Base-by-base conservation (phyloP, 768 basidiomycete species). In the Suillus alpinus region DNA sequence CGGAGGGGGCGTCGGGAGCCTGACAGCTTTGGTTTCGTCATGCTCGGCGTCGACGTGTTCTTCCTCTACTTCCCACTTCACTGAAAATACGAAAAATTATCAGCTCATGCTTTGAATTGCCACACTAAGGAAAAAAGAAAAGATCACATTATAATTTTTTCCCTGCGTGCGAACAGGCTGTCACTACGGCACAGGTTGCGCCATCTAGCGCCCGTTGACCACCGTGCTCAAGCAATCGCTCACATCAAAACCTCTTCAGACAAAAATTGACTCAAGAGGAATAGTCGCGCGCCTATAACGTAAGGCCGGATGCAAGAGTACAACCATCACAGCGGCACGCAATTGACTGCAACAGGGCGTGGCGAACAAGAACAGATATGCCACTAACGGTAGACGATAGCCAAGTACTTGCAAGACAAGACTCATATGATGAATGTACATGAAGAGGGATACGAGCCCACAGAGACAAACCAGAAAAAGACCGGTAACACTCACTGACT, bases 11-110 rank as follows among this genome's bases (percentile, higher is more conserved):
- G 65, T 69, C 44, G 70, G 58, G 46, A 46, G 62, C 18, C 56
- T 49, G 26, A 18, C 39, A 56, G 61, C 37, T 29, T 69, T 65
- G 56, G 66, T 74, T 5, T 69, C 56, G 8, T 65, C 61, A 47
- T 65, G 60, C 23, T 56, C 64, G 26, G 65, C 44, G 32, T 69
- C 51, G 65, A 67, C 70, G 49, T 68, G 66, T 62, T 80, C 82
- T 63, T 89, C 84, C 47, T 86, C 63, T 4, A 81, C 84, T 69
- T 93, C 90, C 88, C 89, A 92, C 65, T 81, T 73, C 85, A 85
- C 91, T 92, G 72, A 46, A 61, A 71, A 69, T 62, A 58, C 69
- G 68, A 43, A 63, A 67, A 64, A 59, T 67, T 60, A 67, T 72
- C 66, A 73, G 76, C 63, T 31, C 57, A 65, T 60, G 59, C 36